These are phyloP conservation scores for Fusarium chaquense DNA, from an alignment of 2,329 filamentous ascomycete genomes.

Conservation along the genomic window DNA sequence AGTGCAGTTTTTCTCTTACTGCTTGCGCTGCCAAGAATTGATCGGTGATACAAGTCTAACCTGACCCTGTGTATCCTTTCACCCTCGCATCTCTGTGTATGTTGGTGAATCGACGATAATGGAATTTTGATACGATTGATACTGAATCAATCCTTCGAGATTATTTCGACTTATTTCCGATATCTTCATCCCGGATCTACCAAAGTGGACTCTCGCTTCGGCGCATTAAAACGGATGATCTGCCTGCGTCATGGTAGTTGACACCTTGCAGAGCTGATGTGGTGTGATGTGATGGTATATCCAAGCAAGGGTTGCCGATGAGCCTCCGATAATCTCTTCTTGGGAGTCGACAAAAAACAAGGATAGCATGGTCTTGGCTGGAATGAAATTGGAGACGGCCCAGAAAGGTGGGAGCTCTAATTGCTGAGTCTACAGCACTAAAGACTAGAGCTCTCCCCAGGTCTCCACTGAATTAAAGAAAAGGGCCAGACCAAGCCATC, in stretches of 20 bases:
- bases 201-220: constrained; percentile 19
- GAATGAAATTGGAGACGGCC: constrained; percentile 28
- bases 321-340: constrained; percentile 25
- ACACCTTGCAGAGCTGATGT: constrained; percentile 7
- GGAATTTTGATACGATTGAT: constrained; percentile 9
- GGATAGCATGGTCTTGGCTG: constrained; percentile 36
- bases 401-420: constrained; percentile 13
- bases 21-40: constrained; percentile 32
- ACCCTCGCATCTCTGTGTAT: constrained; percentile 13
- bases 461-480: constrained; percentile 35
- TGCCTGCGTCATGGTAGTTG: constrained; percentile 21
- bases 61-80: constrained; percentile 19
- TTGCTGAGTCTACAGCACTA: constrained; percentile 9
- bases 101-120: constrained; percentile 2
- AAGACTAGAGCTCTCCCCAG: constrained; percentile 22
- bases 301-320: constrained; percentile 20
- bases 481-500: constrained; percentile 18
- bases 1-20: background rate
- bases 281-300: background rate
- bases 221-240: constrained; percentile 27
- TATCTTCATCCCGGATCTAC: constrained; percentile 21
- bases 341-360: constrained; percentile 27
- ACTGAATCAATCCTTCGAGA: constrained; percentile 3
- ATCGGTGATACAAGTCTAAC: constrained; percentile 22
- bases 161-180: constrained; percentile 24